Conservation (phyloP, 805 yeast species). For the Clavispora santaluciae region DNA sequence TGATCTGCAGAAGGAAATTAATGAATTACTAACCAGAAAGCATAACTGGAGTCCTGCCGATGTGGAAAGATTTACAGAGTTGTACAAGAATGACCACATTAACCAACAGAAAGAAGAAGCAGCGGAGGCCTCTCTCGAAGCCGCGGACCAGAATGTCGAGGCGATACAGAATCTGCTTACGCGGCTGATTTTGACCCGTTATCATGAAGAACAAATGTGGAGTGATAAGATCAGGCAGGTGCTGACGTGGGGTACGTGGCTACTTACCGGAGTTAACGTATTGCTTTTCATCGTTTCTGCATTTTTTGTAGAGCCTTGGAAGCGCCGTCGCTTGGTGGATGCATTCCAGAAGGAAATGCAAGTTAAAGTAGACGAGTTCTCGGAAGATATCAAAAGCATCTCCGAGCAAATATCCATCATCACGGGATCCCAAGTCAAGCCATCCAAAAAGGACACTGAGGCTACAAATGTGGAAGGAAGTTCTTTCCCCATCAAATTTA, state of each 20-base stretch:
- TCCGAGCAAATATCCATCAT: slow-evolving; percentile 4
- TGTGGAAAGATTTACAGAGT: slow-evolving; percentile 74
- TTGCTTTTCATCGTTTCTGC: slow-evolving; percentile 76
- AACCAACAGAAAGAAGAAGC: slow-evolving; percentile 57
- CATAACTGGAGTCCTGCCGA: slow-evolving; percentile 76
- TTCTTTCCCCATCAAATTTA: neutral
- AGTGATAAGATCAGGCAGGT: slow-evolving; percentile 92
- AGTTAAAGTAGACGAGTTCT: slow-evolving; percentile 15
- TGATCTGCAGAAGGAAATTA: slow-evolving; percentile 74
- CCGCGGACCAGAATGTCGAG: slow-evolving; percentile 61
- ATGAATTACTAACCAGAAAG: slow-evolving; percentile 81
- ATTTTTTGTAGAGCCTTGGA: slow-evolving; percentile 91
- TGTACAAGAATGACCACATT: slow-evolving; percentile 76
- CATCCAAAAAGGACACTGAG: neutral
- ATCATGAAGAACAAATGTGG: slow-evolving; percentile 98
- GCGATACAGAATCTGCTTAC: slow-evolving; percentile 64
- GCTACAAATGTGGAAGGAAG: neutral
- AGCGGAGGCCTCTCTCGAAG: slow-evolving; percentile 44
- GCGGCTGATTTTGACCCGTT: slow-evolving; percentile 76
- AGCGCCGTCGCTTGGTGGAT: slow-evolving; percentile 70
- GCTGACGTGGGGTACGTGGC: slow-evolving; percentile 95
- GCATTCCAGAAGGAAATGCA: slow-evolving; percentile 80
- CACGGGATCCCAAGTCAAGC: neutral
- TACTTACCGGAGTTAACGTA: slow-evolving; percentile 82
- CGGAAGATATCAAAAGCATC: slow-evolving; percentile 7